Evolutionary conservation across 345 rosid genomes (phyloP).

Genomic region (Bruguiera parviflora): DNA sequence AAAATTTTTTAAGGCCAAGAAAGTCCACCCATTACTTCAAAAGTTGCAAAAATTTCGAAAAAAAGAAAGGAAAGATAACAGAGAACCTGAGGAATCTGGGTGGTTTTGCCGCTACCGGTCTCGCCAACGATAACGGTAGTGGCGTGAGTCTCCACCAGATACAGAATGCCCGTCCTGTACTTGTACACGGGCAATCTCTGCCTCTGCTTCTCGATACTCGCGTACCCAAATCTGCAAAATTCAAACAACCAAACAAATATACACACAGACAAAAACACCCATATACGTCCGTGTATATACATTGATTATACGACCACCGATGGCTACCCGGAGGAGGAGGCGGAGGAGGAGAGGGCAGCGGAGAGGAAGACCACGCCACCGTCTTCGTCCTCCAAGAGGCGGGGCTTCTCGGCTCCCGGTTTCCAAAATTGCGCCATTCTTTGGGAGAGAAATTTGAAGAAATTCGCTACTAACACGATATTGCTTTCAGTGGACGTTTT

Average conservation of each 20-base stretch:
- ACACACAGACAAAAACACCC: neutral
- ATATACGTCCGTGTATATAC: too few relatives aligned
- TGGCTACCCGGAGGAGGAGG: constrained; percentile 52
- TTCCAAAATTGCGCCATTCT: constrained; percentile 86
- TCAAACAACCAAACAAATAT: neutral
- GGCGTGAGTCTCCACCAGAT: constrained; percentile 84
- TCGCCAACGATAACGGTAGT: constrained; percentile 93
- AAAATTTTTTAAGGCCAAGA: too few relatives aligned
- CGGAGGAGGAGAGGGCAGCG: constrained; percentile 45
- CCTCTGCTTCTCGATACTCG: constrained; percentile 76
- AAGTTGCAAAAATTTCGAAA: neutral
- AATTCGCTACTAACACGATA: too few relatives aligned
- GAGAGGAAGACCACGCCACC: constrained; percentile 77
- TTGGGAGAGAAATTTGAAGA: neutral
- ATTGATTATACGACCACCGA: too few relatives aligned
- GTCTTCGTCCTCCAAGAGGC: constrained; percentile 83
- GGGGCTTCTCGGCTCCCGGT: constrained; percentile 86
- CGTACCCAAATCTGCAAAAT: constrained; percentile 52
- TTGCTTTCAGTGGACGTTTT: too few relatives aligned
- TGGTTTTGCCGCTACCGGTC: constrained; percentile 98
- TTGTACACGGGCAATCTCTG: constrained; percentile 88
- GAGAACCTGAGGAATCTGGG: constrained; percentile 90
- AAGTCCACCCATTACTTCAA: too few relatives aligned
- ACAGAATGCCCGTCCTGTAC: constrained; percentile 71
- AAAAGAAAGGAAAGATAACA: neutral